Conservation (phyloP, 139 green algal genomes). For the Bryopsis sp. region DNA sequence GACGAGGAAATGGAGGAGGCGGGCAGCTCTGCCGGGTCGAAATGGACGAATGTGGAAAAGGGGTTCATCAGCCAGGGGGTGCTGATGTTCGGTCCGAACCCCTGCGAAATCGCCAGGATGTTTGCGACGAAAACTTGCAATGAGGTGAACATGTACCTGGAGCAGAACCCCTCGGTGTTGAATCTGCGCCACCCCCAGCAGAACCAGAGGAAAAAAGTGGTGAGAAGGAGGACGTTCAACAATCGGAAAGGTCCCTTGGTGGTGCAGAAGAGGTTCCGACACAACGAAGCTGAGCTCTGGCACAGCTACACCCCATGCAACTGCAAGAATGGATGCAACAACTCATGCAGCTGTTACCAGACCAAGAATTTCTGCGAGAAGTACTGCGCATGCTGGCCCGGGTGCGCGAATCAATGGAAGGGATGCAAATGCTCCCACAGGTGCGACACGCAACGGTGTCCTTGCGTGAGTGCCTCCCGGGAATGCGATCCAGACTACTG, state of each 20-base stretch:
- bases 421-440: constrained; percentile 62
- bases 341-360: constrained; percentile 35
- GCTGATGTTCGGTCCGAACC: not conserved
- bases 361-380: constrained; percentile 55
- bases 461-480: constrained; percentile 64
- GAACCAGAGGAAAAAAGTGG: not conserved
- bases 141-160: not conserved
- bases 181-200: not conserved
- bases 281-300: constrained; percentile 8
- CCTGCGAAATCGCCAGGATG: not conserved
- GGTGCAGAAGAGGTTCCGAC: not conserved
- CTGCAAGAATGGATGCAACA: not conserved
- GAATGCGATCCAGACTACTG: constrained; percentile 90
- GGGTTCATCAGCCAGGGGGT: not conserved
- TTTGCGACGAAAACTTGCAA: not conserved
- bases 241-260: not conserved
- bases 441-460: constrained; percentile 50
- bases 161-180: not conserved
- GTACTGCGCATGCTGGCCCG: constrained; percentile 43
- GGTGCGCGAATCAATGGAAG: constrained; percentile 11
- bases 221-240: not conserved
- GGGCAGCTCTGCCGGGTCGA: not conserved
- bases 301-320: not conserved
- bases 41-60: too few relatives aligned
- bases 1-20: constrained; percentile 7